A percentile compares a stretch with the other conserved stretches of the same genome.
Evolutionary conservation across 257 asterid species (phyloP).

Genomic region (Asclepias syriaca): DNA sequence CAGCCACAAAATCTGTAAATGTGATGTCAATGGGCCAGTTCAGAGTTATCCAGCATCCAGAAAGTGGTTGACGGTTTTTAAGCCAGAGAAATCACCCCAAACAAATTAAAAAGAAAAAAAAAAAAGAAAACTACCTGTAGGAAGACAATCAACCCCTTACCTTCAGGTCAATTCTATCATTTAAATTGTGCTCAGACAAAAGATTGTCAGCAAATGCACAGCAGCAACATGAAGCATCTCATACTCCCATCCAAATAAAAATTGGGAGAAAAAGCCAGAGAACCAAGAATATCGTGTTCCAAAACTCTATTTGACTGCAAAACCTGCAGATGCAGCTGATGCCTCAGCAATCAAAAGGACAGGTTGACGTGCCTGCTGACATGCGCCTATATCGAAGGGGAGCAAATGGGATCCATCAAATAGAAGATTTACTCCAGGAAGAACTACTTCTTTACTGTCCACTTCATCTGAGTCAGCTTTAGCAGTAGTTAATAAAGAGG

Average conservation of each 20-base stretch:
- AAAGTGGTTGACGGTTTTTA: neutral
- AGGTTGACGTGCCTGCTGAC: slow-evolving; percentile 98
- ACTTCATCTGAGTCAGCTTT: slow-evolving; percentile 72
- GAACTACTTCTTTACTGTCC: slow-evolving; percentile 80
- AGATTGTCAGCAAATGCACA: slow-evolving; percentile 1
- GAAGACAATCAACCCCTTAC: neutral
- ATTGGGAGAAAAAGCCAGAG: slow-evolving; percentile 13
- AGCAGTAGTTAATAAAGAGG: slow-evolving; percentile 39
- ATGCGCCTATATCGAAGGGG: slow-evolving; percentile 93
- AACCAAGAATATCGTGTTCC: slow-evolving; percentile 3
- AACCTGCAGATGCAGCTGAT: slow-evolving; percentile 65
- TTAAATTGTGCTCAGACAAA: neutral
- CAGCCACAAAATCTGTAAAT: no score
- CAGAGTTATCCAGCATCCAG: neutral
- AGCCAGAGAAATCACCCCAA: neutral
- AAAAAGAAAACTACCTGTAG: no score
- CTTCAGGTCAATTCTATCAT: slow-evolving; percentile 1
- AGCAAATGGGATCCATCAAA: slow-evolving; percentile 86
- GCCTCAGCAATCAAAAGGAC: slow-evolving; percentile 89
- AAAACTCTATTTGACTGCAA: slow-evolving; percentile 41
- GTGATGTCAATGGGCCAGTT: neutral
- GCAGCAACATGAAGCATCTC: slow-evolving; percentile 9
- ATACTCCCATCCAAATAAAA: slow-evolving; percentile 6
- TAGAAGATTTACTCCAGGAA: slow-evolving; percentile 90
- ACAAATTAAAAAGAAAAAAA: neutral